These are phyloP conservation scores for Globisporangium parvum DNA, from an alignment of 352 stramenopile genomes.

Conservation along the genomic window DNA sequence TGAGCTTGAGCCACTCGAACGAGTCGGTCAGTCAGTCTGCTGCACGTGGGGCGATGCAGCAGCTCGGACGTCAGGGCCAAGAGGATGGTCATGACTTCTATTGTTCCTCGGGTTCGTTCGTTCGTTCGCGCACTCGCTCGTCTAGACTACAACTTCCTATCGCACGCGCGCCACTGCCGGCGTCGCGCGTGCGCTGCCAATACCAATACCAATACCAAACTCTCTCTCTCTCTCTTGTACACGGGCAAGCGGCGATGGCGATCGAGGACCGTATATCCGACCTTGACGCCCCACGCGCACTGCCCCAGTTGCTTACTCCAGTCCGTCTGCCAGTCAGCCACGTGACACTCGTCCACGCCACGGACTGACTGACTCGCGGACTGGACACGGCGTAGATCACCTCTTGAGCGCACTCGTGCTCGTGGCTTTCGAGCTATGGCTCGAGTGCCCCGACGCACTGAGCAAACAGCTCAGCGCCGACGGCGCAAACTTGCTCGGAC, in stretches of 20 bases:
- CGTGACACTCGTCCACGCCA: too few species aligned
- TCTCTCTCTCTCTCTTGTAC: conserved; percentile 6
- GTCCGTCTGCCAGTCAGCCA: too few species aligned
- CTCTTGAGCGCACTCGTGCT: too few species aligned
- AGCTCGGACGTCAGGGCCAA: too few species aligned
- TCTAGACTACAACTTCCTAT: conserved; percentile 16
- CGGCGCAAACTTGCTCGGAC: conserved; percentile 64
- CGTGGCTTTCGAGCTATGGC: conserved; percentile 7
- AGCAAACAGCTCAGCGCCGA: conserved; percentile 77
- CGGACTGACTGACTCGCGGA: too few species aligned
- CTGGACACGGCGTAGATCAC: too few species aligned
- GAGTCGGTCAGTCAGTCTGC: neutral
- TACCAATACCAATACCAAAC: neutral
- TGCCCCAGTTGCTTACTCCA: too few species aligned
- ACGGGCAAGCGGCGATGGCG: neutral
- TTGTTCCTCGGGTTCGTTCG: conserved; percentile 11
- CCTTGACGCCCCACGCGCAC: too few species aligned
- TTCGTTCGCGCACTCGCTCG: conserved; percentile 1
- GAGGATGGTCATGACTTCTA: conserved; percentile 3
- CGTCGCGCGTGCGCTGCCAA: neutral
- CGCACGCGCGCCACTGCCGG: neutral
- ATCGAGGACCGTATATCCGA: too few species aligned
- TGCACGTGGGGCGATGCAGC: too few species aligned
- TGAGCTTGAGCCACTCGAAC: neutral
- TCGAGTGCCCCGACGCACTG: conserved; percentile 56